A percentile compares a stretch with the other conserved stretches of the same genome.
These are phyloP conservation scores for Blastomyces percursus DNA, from an alignment of 2,329 filamentous ascomycete species.

Conservation along the genomic window DNA sequence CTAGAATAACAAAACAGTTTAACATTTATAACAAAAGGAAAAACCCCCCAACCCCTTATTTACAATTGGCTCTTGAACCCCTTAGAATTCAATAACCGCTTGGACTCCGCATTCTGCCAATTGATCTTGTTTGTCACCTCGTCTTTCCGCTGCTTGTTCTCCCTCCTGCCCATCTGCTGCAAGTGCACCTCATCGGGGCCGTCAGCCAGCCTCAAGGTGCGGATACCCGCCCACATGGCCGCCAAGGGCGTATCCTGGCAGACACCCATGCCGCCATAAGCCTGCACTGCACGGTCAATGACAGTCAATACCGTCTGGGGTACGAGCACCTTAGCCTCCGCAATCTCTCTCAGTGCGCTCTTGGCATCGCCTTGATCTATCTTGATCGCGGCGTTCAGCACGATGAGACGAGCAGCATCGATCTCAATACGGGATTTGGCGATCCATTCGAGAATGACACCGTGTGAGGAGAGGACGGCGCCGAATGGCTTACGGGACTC, in stretches of 20 bases:
- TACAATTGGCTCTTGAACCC: slow-evolving; percentile 21
- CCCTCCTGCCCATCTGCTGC: slow-evolving; percentile 44
- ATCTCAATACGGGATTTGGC: slow-evolving; percentile 89
- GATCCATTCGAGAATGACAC: slow-evolving; percentile 90
- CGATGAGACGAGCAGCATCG: slow-evolving; percentile 76
- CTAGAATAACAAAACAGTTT: neutral
- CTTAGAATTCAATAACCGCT: slow-evolving; percentile 27
- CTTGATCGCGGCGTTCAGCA: slow-evolving; percentile 88
- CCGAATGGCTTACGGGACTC: slow-evolving; percentile 82
- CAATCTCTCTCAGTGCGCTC: slow-evolving; percentile 82
- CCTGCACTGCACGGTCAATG: slow-evolving; percentile 89
- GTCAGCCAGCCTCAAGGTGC: slow-evolving; percentile 78
- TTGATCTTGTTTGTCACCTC: slow-evolving; percentile 32
- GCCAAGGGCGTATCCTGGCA: slow-evolving; percentile 90
- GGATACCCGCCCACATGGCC: slow-evolving; percentile 65
- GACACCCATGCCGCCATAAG: slow-evolving; percentile 82
- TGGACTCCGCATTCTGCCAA: slow-evolving; percentile 32
- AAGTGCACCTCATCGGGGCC: slow-evolving; percentile 94
- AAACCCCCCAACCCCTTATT: neutral
- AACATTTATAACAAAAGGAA: neutral
- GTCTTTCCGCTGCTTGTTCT: slow-evolving; percentile 43
- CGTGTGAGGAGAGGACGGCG: slow-evolving; percentile 75
- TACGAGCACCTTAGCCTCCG: slow-evolving; percentile 85
- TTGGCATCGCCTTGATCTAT: slow-evolving; percentile 88
- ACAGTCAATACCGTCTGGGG: slow-evolving; percentile 72